Evolutionary conservation across 768 basidiomycete species (phyloP).

Genomic region (Coprinopsis cinerea): DNA sequence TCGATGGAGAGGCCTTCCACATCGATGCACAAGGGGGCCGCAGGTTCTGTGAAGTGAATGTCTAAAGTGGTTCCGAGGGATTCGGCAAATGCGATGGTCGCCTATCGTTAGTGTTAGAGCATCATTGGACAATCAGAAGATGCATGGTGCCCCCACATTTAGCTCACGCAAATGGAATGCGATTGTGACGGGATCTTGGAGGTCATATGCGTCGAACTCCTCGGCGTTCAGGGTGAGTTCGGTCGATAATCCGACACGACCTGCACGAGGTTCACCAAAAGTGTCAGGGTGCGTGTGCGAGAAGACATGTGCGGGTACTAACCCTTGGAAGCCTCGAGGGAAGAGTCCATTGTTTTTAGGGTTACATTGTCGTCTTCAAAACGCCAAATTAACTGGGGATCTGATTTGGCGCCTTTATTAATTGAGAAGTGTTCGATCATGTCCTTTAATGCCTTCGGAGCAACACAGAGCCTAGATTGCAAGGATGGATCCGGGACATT

Average conservation of each 20-base stretch:
- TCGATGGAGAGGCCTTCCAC: constrained; percentile 64
- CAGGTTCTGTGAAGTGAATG: constrained; percentile 71
- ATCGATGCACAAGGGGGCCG: constrained; percentile 70
- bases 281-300: neutral
- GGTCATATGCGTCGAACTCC: constrained; percentile 76
- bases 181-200: constrained; percentile 60
- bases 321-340: constrained; percentile 66
- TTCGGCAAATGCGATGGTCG: constrained; percentile 76
- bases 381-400: constrained; percentile 80
- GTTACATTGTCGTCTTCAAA: constrained; percentile 64
- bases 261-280: constrained; percentile 26
- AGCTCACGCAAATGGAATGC: constrained; percentile 83
- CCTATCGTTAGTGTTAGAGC: constrained; percentile 36
- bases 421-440: constrained; percentile 79
- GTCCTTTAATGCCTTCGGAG: constrained; percentile 66
- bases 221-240: constrained; percentile 72
- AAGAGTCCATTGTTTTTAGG: constrained; percentile 63
- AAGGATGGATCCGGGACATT: constrained; percentile 49
- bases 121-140: neutral
- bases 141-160: constrained; percentile 43
- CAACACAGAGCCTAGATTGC: constrained; percentile 66
- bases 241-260: constrained; percentile 62
- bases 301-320: neutral
- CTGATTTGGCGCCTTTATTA: constrained; percentile 54
- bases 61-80: constrained; percentile 58